Conservation (phyloP, 2,329 filamentous ascomycete species). For the Epichloe sibirici region DNA sequence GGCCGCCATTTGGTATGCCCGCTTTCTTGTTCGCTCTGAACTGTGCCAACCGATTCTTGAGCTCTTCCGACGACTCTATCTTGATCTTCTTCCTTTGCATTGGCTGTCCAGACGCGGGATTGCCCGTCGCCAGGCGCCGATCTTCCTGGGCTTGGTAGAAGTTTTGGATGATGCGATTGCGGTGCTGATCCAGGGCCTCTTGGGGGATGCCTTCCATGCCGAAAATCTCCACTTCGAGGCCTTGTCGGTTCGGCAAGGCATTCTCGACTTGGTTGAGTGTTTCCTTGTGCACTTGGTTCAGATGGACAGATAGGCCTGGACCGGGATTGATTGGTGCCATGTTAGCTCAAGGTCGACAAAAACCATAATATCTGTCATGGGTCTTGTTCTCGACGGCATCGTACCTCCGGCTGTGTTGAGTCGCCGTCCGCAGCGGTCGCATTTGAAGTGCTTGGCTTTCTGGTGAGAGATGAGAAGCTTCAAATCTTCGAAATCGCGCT, state of each 20-base stretch:
- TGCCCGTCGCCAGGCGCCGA: conserved; percentile 69
- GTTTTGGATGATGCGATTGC: conserved; percentile 72
- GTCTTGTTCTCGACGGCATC: conserved; percentile 12
- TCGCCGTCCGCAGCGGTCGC: conserved; percentile 75
- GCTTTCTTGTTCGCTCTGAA: conserved; percentile 51
- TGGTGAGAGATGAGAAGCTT: conserved; percentile 96
- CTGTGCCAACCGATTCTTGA: conserved; percentile 70
- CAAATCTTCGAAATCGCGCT: conserved; percentile 93
- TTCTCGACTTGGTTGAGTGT: conserved; percentile 80
- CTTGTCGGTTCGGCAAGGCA: conserved; percentile 73
- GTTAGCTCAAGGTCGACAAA: neutral
- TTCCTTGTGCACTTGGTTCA: conserved; percentile 98
- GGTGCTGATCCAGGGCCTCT: conserved; percentile 70
- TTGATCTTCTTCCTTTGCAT: conserved; percentile 56
- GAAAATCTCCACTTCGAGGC: conserved; percentile 89
- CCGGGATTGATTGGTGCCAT: neutral
- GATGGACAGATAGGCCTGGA: conserved; percentile 81
- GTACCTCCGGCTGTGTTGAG: conserved; percentile 90
- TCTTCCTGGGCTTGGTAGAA: conserved; percentile 81
- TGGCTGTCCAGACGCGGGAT: conserved; percentile 57
- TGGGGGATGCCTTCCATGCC: conserved; percentile 95
- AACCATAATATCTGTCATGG: neutral
- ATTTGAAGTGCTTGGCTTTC: conserved; percentile 99
- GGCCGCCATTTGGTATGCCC: conserved; percentile 1
- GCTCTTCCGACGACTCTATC: conserved; percentile 61